Evolutionary conservation across 1,284 basidiomycete species (phyloP), one percentile per base, ranked within the genome.

Genomic region (Spongiforma sp.): DNA sequence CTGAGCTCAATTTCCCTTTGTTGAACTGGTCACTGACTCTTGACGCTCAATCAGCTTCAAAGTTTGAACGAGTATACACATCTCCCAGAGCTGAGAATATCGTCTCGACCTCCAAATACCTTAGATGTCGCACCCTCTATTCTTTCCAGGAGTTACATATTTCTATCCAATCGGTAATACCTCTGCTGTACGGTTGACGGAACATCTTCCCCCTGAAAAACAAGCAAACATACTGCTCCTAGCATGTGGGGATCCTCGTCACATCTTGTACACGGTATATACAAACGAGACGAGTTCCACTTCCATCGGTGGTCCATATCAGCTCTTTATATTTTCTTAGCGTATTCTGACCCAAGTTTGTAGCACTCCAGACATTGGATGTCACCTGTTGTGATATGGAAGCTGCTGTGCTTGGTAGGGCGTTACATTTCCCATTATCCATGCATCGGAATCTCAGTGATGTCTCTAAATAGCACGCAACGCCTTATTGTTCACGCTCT

Each of bases 311-410:
- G 19, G 72, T 68, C 53, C 14, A 61, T 53, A 19, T 0, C 24
- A 7, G 30, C 12, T 57, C 12, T 24, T 33, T n/a, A 19, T 11
- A 15, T 2, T 34, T 1, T 1, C 19, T 17, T 3, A 28, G 69
- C 36, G 68, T 28, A 58, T 17, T 21, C 10, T 19, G 82, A 80
- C 59, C 43, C 56, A 12, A 56, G 33, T 56, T 64, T 80, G 84
- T 17, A 66, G 60, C 6, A 65, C 87, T 15, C 21, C 54, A 37
- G 24, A 73, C 65, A 15, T 67, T 88, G 17, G 87, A 89, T 65
- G 80, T 89, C 58, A 89, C 88, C 10, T 89, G 87, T 62, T 86
- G 84, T 57, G 88, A 89, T 70, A 70, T 79, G 30, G 88, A 90
- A 26, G 82, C 85, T 2, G 87, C 82, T 1, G 73, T 89, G 5